These are phyloP conservation scores for Rhynchosporium graminicola DNA, from an alignment of 2,329 filamentous ascomycete species.

Conservation along the genomic window DNA sequence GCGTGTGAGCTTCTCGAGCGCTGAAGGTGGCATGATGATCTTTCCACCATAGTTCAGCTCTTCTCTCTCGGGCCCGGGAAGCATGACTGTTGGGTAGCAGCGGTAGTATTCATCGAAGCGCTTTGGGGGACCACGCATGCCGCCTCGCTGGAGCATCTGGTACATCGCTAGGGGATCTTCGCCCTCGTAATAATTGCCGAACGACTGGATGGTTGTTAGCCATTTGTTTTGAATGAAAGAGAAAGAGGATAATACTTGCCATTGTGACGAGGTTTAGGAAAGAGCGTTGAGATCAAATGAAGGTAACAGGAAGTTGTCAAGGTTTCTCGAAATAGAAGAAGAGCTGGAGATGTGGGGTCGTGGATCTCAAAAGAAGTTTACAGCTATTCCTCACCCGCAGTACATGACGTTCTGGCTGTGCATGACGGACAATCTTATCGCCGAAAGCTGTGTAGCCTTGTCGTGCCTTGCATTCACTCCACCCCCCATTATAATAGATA, in stretches of 20 bases:
- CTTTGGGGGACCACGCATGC: conserved; percentile 50
- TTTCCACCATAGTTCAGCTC: conserved; percentile 96
- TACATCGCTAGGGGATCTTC: conserved; percentile 40
- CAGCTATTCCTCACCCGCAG: conserved; percentile 12
- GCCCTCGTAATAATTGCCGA: conserved; percentile 35
- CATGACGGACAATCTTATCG: conserved; percentile 25
- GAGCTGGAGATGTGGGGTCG: not conserved
- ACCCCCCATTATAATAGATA: too few species aligned
- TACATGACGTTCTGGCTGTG: conserved; percentile 29
- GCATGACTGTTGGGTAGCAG: conserved; percentile 94
- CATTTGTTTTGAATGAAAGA: not conserved
- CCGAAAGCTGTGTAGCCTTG: conserved; percentile 16
- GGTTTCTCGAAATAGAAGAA: not conserved
- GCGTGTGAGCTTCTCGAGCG: conserved; percentile 93
- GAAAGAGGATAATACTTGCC: conserved; percentile 19
- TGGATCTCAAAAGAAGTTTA: conserved; percentile 21
- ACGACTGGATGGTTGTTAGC: conserved; percentile 32
- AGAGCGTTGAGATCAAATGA: not conserved
- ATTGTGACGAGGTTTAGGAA: conserved; percentile 23
- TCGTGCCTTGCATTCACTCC: too few species aligned
- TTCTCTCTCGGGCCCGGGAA: conserved; percentile 83
- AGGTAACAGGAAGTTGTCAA: not conserved
- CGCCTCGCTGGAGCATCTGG: conserved; percentile 36
- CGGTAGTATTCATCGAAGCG: conserved; percentile 99
- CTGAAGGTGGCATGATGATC: conserved; percentile 94